These are phyloP conservation scores for Trichoderma koningii DNA, from an alignment of 2,329 filamentous ascomycete species.

Conservation along the genomic window DNA sequence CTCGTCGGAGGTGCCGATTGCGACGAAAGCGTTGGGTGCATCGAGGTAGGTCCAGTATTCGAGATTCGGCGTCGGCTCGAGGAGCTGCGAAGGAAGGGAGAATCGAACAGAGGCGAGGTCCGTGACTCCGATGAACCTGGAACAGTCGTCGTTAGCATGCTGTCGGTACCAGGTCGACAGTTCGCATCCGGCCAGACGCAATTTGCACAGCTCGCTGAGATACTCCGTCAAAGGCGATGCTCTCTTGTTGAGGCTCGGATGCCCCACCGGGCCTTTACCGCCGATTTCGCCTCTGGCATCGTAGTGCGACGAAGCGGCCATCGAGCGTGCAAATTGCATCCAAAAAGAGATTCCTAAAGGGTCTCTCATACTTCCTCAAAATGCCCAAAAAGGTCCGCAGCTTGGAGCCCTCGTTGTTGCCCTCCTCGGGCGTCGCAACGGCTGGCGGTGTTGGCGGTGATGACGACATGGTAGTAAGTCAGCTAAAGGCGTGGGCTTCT, in stretches of 20 bases:
- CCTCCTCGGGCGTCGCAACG: constrained; percentile 46
- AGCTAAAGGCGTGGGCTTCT: neutral
- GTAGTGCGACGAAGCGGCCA: neutral
- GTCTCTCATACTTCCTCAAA: constrained; percentile 73
- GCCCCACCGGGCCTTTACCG: constrained; percentile 28
- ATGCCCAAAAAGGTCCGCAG: constrained; percentile 86
- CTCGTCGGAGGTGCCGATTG: constrained; percentile 86
- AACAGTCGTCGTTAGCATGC: constrained; percentile 8
- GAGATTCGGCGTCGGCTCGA: constrained; percentile 94
- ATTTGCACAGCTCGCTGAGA: neutral
- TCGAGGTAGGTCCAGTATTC: constrained; percentile 99
- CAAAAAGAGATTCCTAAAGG: neutral
- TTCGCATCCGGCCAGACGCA: neutral
- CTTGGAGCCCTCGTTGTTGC: constrained; percentile 79
- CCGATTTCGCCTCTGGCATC: constrained; percentile 17
- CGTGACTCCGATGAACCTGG: constrained; percentile 90
- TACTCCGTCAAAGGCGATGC: neutral
- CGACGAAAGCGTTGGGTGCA: constrained; percentile 83
- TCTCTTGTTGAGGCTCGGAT: constrained; percentile 1
- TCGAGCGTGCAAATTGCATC: neutral
- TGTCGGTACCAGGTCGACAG: neutral
- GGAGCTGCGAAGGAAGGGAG: constrained; percentile 89
- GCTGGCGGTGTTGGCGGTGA: constrained; percentile 38
- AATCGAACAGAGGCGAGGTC: constrained; percentile 96
- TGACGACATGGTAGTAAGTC: constrained; percentile 42